phyloP scores from a whole-genome alignment of 2,329 filamentous ascomycete species.

The Aphanoascus verrucosus region DNA sequence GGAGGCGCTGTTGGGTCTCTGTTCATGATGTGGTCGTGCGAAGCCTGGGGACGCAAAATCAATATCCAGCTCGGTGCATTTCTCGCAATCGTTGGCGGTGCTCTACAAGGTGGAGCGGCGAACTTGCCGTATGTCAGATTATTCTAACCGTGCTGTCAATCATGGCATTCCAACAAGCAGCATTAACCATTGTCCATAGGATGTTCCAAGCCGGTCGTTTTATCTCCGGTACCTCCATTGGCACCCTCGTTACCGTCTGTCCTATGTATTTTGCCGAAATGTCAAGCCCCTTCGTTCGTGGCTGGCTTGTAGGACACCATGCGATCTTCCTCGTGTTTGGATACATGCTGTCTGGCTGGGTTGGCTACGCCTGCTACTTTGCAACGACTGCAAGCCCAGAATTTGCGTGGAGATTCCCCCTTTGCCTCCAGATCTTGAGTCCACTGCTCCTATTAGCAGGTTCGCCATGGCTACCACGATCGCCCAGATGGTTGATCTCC shows the following conservation, averaged over 20 bases:
- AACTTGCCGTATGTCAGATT: constrained; percentile 30
- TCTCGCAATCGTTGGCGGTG: constrained; percentile 38
- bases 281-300: constrained; percentile 32
- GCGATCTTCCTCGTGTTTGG: constrained; percentile 41
- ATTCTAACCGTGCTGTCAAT: not conserved
- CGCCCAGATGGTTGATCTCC: constrained; percentile 42
- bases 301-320: constrained; percentile 39
- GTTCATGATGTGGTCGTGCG: constrained; percentile 43
- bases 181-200: constrained; percentile 17
- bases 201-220: constrained; percentile 39
- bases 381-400: constrained; percentile 26
- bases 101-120: constrained; percentile 38
- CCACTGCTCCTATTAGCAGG: constrained; percentile 34
- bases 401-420: constrained; percentile 40
- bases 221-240: constrained; percentile 35
- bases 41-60: constrained; percentile 35
- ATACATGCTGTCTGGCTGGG: constrained; percentile 38
- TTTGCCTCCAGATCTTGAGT: constrained; percentile 33
- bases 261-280: constrained; percentile 40
- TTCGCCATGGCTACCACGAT: constrained; percentile 37
- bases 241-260: constrained; percentile 35
- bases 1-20: constrained; percentile 40
- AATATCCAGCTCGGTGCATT: constrained; percentile 40
- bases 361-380: constrained; percentile 39
- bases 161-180: not conserved